A percentile compares a stretch with the other conserved stretches of the same genome.
Conservation (phyloP, 1,284 basidiomycete genomes). For the Inonotus hispidus region DNA sequence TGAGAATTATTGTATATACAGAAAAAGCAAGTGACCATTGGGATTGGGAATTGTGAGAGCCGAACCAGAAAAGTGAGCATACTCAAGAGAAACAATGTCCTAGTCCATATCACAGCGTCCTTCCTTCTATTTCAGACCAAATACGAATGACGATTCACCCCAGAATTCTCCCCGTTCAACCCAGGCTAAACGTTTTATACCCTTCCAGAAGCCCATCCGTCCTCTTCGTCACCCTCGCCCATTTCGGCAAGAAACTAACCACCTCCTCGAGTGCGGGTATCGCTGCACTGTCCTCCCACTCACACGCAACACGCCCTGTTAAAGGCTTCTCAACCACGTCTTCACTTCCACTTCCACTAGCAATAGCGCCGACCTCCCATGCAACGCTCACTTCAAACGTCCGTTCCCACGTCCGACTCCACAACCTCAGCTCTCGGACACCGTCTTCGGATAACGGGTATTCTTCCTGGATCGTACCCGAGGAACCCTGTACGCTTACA, state of each 20-base stretch:
- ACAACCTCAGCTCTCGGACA: conserved; percentile 46
- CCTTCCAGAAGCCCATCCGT: conserved; percentile 60
- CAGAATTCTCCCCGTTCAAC: no score
- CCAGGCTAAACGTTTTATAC: conserved; percentile 39
- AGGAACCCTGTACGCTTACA: conserved; percentile 32
- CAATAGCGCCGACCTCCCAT: conserved; percentile 27
- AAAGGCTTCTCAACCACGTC: conserved; percentile 24
- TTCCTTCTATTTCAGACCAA: no score
- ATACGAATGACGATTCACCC: no score
- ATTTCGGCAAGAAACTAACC: conserved; percentile 58
- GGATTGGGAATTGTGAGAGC: no score
- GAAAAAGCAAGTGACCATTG: no score
- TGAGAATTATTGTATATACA: no score
- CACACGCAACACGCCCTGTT: conserved; percentile 55
- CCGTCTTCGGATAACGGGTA: conserved; percentile 40
- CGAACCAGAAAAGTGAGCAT: no score
- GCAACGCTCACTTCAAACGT: conserved; percentile 51
- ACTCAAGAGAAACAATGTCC: no score
- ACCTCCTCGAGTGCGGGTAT: conserved; percentile 74
- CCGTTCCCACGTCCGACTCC: conserved; percentile 65
- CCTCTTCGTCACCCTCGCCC: conserved; percentile 58
- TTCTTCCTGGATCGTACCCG: conserved; percentile 36
- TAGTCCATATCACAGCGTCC: no score
- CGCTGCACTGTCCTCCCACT: conserved; percentile 66
- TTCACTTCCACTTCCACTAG: conserved; percentile 9